A percentile compares a stretch with the other conserved stretches of the same genome.
Conservation (phyloP, 768 basidiomycete species). For the Rossbeevera mucosa region DNA sequence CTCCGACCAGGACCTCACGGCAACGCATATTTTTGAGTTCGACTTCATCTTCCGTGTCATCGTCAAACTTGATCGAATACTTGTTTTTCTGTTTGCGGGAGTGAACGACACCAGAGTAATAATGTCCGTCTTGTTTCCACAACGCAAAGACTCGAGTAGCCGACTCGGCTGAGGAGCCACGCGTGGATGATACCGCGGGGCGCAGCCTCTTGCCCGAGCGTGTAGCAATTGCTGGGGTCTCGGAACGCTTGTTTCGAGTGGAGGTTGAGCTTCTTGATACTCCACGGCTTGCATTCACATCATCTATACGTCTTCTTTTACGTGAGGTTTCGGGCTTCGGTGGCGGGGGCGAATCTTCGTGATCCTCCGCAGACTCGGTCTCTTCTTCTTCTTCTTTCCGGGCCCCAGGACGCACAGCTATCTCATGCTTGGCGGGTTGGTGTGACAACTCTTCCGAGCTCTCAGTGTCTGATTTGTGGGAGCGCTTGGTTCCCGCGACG, state of each 20-base stretch:
- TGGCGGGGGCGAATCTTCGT: constrained; percentile 32
- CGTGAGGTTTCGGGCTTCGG: constrained; percentile 22
- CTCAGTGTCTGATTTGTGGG: constrained; percentile 24
- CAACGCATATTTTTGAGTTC: constrained; percentile 50
- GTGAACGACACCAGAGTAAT: constrained; percentile 56
- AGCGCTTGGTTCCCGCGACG: constrained; percentile 19
- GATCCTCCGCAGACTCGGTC: constrained; percentile 39
- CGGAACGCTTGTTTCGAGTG: constrained; percentile 25
- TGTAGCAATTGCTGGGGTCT: constrained; percentile 27
- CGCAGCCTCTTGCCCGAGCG: constrained; percentile 39
- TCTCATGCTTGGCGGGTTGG: constrained; percentile 29
- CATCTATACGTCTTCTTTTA: constrained; percentile 43
- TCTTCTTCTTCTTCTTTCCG: constrained; percentile 35
- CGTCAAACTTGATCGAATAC: constrained; percentile 65
- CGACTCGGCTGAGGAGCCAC: constrained; percentile 10
- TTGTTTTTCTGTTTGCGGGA: constrained; percentile 26
- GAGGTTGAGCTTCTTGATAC: constrained; percentile 23
- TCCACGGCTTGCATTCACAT: constrained; percentile 22
- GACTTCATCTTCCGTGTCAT: constrained; percentile 45
- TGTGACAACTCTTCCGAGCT: constrained; percentile 14
- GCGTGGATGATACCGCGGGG: constrained; percentile 31
- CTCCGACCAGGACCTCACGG: constrained; percentile 48
- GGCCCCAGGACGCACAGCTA: constrained; percentile 9
- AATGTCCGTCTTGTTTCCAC: constrained; percentile 58
- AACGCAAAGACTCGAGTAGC: constrained; percentile 66